Evolutionary conservation across 2,329 filamentous ascomycete species (phyloP).

Genomic region (Sclerotinia borealis): DNA sequence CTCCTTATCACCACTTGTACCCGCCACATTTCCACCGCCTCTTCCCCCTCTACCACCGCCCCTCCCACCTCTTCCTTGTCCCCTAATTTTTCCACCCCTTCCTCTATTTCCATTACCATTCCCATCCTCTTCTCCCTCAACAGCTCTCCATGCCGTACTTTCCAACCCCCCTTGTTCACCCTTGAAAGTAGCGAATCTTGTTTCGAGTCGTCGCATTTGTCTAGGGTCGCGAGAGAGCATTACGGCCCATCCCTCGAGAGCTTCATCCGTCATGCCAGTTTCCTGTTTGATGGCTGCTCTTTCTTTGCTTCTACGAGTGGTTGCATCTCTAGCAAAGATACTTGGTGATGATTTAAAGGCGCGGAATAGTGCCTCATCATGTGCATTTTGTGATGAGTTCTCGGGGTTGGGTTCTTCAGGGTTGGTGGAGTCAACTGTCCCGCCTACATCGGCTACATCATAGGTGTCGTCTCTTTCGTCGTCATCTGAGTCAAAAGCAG

Average conservation of each 20-base stretch:
- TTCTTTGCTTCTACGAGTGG: slow-evolving; percentile 58
- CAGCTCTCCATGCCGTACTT: slow-evolving; percentile 59
- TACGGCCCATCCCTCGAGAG: slow-evolving; percentile 87
- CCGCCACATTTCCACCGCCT: slow-evolving; percentile 55
- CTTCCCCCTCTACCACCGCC: slow-evolving; percentile 45
- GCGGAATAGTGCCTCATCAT: slow-evolving; percentile 68
- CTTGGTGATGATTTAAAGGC: slow-evolving; percentile 60
- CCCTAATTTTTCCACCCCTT: slow-evolving; percentile 40
- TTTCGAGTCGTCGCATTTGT: slow-evolving; percentile 63
- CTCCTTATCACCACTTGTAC: slow-evolving; percentile 60
- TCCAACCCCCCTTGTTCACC: slow-evolving; percentile 61
- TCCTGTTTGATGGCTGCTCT: slow-evolving; percentile 62
- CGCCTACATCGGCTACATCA: slow-evolving; percentile 85
- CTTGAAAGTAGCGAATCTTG: slow-evolving; percentile 58
- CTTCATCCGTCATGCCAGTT: slow-evolving; percentile 87
- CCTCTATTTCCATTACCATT: slow-evolving; percentile 32
- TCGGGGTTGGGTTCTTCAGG: slow-evolving; percentile 45
- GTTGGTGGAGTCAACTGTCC: slow-evolving; percentile 65
- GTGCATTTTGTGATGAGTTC: slow-evolving; percentile 38
- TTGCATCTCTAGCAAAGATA: slow-evolving; percentile 65
- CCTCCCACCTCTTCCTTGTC: slow-evolving; percentile 42
- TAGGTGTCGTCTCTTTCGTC: slow-evolving; percentile 98
- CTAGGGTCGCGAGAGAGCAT: slow-evolving; percentile 73
- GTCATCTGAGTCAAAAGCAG: slow-evolving; percentile 86
- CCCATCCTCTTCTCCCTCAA: slow-evolving; percentile 43